Evolutionary conservation across 129 eudicot species (phyloP), one percentile per base, ranked within the genome.

Genomic region (Lonicera japonica): DNA sequence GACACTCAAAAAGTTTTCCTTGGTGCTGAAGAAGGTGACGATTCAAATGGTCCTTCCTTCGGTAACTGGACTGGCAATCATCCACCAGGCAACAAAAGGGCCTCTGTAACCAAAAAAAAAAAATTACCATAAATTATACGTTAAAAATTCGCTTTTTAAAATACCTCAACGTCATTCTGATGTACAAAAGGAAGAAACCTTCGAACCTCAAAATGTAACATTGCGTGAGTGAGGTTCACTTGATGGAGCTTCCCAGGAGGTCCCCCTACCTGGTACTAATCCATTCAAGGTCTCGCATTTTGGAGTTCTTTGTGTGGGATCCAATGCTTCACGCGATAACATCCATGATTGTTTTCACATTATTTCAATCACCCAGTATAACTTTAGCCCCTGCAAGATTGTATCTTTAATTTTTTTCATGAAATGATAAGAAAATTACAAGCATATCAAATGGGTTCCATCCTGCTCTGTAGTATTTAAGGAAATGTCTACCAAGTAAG

Each of bases 221-320:
- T 23, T 25, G 94, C 96, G 96, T 94, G 99, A 88, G 47, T 8
- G 84, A 82, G 96, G 82, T 79, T 71, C 68, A 48, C 95, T 79
- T 81, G 96, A 88, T 63, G 96, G 99, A 92, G 91, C 99, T 94
- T 94, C 96, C 70, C 99, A 94, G 99, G 96, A 65, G 87, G 99
- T 88, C 99, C 75, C 96, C 99, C 95, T 59, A 36, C 96, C 99
- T 85, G 99, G 70, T 94, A 94, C 99, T 94, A 79, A 76, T 94
- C 99, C 96, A 85, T 73, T 80, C 99, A 94, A 94, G 87, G 75
- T 83, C 99, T 80, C 67, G 88, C 99, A 94, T 83, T 88, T 88
- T 88, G 99, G 99, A 94, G 95, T 85, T 94, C 99, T 75, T 63
- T 74, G 43, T 63, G 41, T 75, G 95, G 96, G 96, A 94, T 94